Evolutionary conservation across 257 asterid genomes (phyloP), one percentile per base, ranked within the genome.

Genomic region (Cinchona pubescens): DNA sequence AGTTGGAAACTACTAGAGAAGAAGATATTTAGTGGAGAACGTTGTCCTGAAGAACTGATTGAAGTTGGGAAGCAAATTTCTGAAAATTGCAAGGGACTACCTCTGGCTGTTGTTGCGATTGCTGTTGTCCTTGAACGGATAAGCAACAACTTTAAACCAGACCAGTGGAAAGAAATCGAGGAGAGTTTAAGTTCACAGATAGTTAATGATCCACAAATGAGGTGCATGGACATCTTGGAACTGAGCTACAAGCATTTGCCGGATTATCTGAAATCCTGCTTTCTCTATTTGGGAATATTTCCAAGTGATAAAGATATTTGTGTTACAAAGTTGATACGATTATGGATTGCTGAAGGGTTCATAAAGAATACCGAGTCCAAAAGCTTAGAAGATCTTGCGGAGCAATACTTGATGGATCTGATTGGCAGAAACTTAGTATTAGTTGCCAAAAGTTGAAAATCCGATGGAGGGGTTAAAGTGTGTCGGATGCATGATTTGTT

Each of bases 401-500:
- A 58, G 51, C 7, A n/a, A 25, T 37, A 73, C 70, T 19, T 79
- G 43, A 48, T 30, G 7, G 42, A 67, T 40, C 40, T 73, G n/a
- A 46, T 79, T 32, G 66, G n/a, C 5, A 30, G 75, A 25, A 79
- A 49, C 30, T 75, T 79, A 7, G 67, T 73, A 9, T 46, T 58
- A 27, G 25, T 60, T 34, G 37, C 79, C 2, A 60, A 58, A 43
- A 45, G 16, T n/a, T n/a, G n/a, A 56, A 58, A 59, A 4, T 43
- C 1, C 23, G 43, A 56, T 1, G 71, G 78, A 9, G 45, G 10
- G 55, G 60, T 16, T 0, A 73, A 58, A 76, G 2, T 79, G 32
- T 73, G 82, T 37, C 75, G 71, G 18, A 27, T 73, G 45, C 79
- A 79, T 67, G 82, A 79, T 35, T 12, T 35, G 59, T n/a, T 73